A percentile compares a stretch with the other conserved stretches of the same genome.
Evolutionary conservation across 2,329 filamentous ascomycete species (phyloP).

Genomic region (Neopestalotiopsis rosae): DNA sequence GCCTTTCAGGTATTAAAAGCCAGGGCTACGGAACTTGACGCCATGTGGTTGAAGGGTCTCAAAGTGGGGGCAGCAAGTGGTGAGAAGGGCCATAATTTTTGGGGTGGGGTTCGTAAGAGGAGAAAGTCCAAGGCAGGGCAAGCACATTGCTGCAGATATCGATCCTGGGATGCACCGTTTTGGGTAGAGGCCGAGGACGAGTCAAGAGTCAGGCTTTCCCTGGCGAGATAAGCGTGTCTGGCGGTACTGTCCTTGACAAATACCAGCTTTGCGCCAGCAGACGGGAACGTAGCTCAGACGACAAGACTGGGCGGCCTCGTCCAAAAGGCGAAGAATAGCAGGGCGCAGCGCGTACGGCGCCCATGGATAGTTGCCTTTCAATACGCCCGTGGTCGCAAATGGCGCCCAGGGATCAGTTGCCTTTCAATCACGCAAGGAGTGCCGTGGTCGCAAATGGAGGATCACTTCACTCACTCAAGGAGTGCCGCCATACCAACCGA

Average conservation of each 20-base stretch:
- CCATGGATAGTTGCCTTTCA: not conserved
- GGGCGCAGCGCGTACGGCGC: conserved; percentile 1
- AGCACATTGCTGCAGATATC: conserved; percentile 14
- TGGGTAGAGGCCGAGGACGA: conserved; percentile 13
- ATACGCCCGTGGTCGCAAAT: not conserved
- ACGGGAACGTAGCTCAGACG: not conserved
- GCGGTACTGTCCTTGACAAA: not conserved
- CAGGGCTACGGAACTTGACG: conserved; percentile 21
- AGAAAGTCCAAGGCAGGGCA: conserved; percentile 6
- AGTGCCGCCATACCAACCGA: conserved; percentile 9
- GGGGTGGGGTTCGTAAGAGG: conserved; percentile 10
- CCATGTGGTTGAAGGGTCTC: conserved; percentile 23
- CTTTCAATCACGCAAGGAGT: not conserved
- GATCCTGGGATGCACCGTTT: conserved; percentile 8
- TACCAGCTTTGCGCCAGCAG: not conserved
- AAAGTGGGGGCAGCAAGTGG: conserved; percentile 20
- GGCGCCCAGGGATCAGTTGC: not conserved
- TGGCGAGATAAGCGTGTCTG: conserved; percentile 4
- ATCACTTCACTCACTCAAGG: not conserved
- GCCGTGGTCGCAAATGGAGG: not conserved
- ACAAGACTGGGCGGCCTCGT: not conserved
- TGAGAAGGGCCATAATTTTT: conserved; percentile 2
- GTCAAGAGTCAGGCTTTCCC: conserved; percentile 8
- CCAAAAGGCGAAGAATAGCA: not conserved
- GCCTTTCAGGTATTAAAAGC: conserved; percentile 15